These are phyloP conservation scores for Stephania cephalantha DNA, from an alignment of 164 flowering plant genomes.

Conservation along the genomic window DNA sequence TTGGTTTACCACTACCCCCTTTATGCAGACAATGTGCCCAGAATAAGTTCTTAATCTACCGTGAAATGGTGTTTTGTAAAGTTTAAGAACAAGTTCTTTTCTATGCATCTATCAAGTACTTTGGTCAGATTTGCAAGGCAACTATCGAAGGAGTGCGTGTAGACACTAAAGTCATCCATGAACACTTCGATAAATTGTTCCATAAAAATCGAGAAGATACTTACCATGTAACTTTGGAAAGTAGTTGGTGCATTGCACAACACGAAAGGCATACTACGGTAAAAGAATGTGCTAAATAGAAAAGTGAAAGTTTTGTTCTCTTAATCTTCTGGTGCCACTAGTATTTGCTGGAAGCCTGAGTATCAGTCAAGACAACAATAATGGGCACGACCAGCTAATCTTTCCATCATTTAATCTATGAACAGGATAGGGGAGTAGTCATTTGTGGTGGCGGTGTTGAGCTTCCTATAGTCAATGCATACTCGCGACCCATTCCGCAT, in stretches of 20 bases:
- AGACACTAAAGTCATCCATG: not conserved
- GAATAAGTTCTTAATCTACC: not conserved
- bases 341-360: too few relatives aligned
- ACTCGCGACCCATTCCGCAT: not conserved
- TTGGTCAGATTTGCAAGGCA: not conserved
- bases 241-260: not conserved
- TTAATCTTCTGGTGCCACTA: too few relatives aligned
- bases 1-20: not conserved
- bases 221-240: not conserved
- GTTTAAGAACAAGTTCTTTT: not conserved
- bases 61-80: not conserved
- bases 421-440: not conserved
- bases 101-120: too few relatives aligned
- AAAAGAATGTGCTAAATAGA: not conserved
- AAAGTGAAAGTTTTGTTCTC: not conserved
- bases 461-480: not conserved
- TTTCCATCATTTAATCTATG: not conserved
- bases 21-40: not conserved
- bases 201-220: not conserved
- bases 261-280: not conserved
- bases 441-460: not conserved
- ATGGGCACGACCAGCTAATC: not conserved
- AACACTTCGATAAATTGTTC: not conserved
- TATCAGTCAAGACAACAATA: not conserved
- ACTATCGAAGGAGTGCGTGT: not conserved